A percentile compares a stretch with the other conserved stretches of the same genome.
These are phyloP conservation scores for Pugionium dolabratum DNA, from an alignment of 345 rosid species.

Conservation along the genomic window DNA sequence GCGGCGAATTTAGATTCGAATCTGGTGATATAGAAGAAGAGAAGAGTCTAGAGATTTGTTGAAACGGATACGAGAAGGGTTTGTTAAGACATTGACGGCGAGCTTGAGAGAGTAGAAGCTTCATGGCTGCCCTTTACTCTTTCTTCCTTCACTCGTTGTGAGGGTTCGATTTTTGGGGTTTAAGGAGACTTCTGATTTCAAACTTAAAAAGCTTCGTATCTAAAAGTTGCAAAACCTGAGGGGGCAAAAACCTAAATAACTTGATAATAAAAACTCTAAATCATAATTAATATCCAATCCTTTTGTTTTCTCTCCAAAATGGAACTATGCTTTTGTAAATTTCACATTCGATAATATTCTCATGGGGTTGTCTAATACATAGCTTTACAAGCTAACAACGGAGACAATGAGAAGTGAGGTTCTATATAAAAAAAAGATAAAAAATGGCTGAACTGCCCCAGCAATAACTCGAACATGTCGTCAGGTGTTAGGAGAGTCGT, in stretches of 20 bases:
- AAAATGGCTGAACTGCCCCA: conserved; percentile 61
- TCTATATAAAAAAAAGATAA: conserved; percentile 33
- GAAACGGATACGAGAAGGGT: conserved; percentile 40
- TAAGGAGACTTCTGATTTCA: not conserved
- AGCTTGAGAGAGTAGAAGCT: conserved; percentile 56
- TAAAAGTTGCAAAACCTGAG: not conserved
- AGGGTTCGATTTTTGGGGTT: conserved; percentile 29
- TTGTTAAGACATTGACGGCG: conserved; percentile 50
- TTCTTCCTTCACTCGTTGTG: not conserved
- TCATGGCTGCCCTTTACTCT: conserved; percentile 42
- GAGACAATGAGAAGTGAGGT: conserved; percentile 3
- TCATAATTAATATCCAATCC: conserved; percentile 3
- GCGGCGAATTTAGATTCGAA: conserved; percentile 29
- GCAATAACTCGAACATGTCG: conserved; percentile 74
- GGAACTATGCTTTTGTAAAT: conserved; percentile 8
- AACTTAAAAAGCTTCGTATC: not conserved
- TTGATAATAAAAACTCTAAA: not conserved
- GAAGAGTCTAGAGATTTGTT: conserved; percentile 41
- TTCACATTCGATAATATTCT: not conserved
- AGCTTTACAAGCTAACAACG: conserved; percentile 25
- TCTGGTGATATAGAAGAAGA: conserved; percentile 42
- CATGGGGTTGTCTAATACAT: not conserved
- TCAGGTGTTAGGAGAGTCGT: conserved; percentile 87
- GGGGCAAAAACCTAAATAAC: conserved; percentile 17
- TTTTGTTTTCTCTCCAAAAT: conserved; percentile 25